These are phyloP conservation scores for Cochlearia excelsa DNA, from an alignment of 345 rosid genomes.

Conservation along the genomic window DNA sequence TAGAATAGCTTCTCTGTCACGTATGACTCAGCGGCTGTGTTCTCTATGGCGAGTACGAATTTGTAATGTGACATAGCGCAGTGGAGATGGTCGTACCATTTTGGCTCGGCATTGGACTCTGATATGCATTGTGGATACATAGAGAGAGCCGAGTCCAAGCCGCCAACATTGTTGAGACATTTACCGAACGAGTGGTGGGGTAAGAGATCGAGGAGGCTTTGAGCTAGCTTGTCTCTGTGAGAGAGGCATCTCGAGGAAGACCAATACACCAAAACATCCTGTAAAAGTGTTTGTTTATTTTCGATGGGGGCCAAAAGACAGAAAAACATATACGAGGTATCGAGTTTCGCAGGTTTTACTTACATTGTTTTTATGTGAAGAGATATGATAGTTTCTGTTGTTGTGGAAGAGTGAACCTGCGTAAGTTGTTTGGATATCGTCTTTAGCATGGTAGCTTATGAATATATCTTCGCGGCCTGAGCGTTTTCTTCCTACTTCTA, in stretches of 20 bases:
- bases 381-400: slow-evolving; percentile 73
- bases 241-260: slow-evolving; percentile 90
- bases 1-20: slow-evolving; percentile 94
- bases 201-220: slow-evolving; percentile 56
- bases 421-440: slow-evolving; percentile 82
- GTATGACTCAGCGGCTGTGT: slow-evolving; percentile 76
- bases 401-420: slow-evolving; percentile 91
- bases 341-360: slow-evolving; percentile 22
- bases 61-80: slow-evolving; percentile 97
- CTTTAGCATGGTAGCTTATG: slow-evolving; percentile 84
- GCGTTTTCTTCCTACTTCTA: slow-evolving; percentile 79
- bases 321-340: not conserved
- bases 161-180: slow-evolving; percentile 88
- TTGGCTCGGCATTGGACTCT: slow-evolving; percentile 43
- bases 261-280: slow-evolving; percentile 84
- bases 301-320: no score
- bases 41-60: slow-evolving; percentile 87
- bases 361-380: slow-evolving; percentile 63
- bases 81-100: slow-evolving; percentile 93
- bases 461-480: slow-evolving; percentile 86
- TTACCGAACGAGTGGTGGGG: slow-evolving; percentile 90
- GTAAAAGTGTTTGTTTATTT: not conserved
- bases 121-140: slow-evolving; percentile 68
- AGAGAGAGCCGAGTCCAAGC: slow-evolving; percentile 63
- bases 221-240: slow-evolving; percentile 65